phyloP scores from a whole-genome alignment of 805 yeast genomes.

The Sugiyamaella valdiviana region DNA sequence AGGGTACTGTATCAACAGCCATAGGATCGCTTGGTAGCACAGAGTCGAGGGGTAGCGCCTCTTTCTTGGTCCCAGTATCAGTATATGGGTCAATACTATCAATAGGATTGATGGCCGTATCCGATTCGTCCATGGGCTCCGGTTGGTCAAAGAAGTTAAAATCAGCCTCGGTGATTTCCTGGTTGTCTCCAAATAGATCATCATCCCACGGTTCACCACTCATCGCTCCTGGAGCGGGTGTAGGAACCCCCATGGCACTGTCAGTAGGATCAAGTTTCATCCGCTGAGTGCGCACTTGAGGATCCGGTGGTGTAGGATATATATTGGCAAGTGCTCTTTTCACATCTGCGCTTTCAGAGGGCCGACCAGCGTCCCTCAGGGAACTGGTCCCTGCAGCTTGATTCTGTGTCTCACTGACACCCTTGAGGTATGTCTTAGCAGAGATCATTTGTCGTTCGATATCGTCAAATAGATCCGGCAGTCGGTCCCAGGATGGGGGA shows the following conservation, averaged over 20 bases:
- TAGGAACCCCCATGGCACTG: neutral
- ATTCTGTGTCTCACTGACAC: neutral
- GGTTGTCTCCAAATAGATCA: conserved; percentile 31
- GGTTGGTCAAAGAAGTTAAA: conserved; percentile 37
- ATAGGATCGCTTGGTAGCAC: neutral
- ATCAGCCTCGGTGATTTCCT: conserved; percentile 38
- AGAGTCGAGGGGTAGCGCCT: neutral
- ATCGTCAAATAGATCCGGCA: conserved; percentile 3
- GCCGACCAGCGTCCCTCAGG: neutral
- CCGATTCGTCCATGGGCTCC: conserved; percentile 15
- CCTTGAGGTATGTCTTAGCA: conserved; percentile 4
- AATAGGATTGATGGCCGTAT: neutral
- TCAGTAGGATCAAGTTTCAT: neutral
- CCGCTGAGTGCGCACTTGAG: conserved; percentile 15
- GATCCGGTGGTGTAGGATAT: conserved; percentile 35
- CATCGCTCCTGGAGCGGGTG: conserved; percentile 17
- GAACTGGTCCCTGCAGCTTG: neutral
- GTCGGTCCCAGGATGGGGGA: neutral
- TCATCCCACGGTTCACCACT: conserved; percentile 24
- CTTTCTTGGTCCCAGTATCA: neutral
- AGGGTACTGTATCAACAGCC: neutral
- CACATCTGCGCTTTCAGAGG: neutral
- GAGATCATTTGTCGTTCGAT: conserved; percentile 1
- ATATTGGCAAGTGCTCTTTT: conserved; percentile 16
- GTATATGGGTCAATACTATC: conserved; percentile 3